Conservation (phyloP, 2,329 filamentous ascomycete species). For the Metarhizium brunneum region DNA sequence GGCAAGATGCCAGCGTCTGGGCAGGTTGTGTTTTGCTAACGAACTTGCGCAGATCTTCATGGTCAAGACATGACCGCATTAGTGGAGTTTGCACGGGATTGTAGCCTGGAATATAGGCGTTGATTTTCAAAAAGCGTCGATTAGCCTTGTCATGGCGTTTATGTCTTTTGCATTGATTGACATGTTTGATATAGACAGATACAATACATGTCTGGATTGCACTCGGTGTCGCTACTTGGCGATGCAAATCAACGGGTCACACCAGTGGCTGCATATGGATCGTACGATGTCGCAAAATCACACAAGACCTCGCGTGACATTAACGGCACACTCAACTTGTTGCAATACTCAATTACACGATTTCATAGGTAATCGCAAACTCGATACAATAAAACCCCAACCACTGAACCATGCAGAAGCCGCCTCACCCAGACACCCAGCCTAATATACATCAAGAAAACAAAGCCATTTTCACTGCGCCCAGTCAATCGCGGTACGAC, state of each 20-base stretch:
- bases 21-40: background rate
- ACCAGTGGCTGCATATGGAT: background rate
- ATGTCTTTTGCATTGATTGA: background rate
- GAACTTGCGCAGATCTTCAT: conserved; percentile 53
- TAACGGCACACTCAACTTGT: background rate
- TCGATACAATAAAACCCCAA: background rate
- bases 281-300: background rate
- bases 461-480: background rate
- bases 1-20: background rate
- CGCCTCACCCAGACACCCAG: background rate
- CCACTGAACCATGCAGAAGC: background rate
- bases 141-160: background rate
- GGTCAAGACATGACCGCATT: conserved; percentile 39
- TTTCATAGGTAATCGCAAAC: background rate
- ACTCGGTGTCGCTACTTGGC: background rate
- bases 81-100: background rate
- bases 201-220: background rate
- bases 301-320: background rate
- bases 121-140: background rate
- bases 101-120: background rate
- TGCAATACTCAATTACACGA: background rate
- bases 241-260: background rate
- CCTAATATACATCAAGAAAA: conserved; percentile 1
- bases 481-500: background rate
- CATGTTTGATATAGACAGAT: background rate